Percentiles rank a stretch among this genome's conserved stretches.
Conservation (phyloP, 2,329 filamentous ascomycete genomes). For the Clarireedia hainanense region DNA sequence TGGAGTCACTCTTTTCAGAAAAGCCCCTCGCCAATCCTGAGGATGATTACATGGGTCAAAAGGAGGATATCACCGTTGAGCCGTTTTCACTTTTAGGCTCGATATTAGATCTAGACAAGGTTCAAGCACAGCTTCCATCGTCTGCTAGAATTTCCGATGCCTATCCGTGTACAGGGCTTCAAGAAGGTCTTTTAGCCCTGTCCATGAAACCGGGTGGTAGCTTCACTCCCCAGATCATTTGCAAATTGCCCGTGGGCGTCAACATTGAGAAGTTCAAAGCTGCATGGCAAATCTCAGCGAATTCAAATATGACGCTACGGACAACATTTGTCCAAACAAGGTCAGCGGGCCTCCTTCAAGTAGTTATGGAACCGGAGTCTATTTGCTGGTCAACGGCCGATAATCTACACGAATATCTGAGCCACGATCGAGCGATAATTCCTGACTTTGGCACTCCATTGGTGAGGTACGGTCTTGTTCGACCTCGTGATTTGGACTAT, state of each 20-base stretch:
- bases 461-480: constrained; percentile 5
- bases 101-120: neutral
- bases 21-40: neutral
- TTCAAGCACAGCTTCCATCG: constrained; percentile 1
- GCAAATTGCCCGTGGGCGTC: constrained; percentile 15
- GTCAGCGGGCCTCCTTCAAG: constrained; percentile 9
- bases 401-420: neutral
- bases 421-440: neutral
- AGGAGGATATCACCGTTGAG: neutral
- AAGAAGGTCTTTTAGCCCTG: constrained; percentile 32
- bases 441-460: constrained; percentile 11
- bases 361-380: constrained; percentile 8
- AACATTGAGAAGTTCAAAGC: constrained; percentile 16
- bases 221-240: constrained; percentile 29
- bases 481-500: constrained; percentile 6
- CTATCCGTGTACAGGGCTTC: constrained; percentile 31
- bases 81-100: neutral
- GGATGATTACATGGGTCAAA: neutral
- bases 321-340: constrained; percentile 22
- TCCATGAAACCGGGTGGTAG: constrained; percentile 26
- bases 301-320: constrained; percentile 27
- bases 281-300: constrained; percentile 24
- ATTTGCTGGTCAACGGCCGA: neutral
- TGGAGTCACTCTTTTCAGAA: neutral
- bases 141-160: constrained; percentile 21